A percentile compares a stretch with the other conserved stretches of the same genome.
These are phyloP conservation scores for Candida freyschussii DNA, from an alignment of 1,139 yeast species.

Conservation along the genomic window DNA sequence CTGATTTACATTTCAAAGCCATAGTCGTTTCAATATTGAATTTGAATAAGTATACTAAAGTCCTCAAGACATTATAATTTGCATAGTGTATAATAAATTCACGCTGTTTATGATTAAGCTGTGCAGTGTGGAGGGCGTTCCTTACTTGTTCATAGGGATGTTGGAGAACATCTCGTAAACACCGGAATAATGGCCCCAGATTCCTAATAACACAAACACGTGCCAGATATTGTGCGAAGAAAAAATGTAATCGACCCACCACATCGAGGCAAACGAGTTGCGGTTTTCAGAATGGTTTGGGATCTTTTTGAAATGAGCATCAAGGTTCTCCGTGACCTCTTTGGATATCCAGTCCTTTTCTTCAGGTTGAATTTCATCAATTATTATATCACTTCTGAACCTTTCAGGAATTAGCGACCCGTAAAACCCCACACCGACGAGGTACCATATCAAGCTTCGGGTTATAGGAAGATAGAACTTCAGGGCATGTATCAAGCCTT, in stretches of 20 bases:
- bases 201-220: constrained; percentile 80
- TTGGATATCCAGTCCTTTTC: constrained; percentile 28
- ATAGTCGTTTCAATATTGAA: no score
- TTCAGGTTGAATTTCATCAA: constrained; percentile 31
- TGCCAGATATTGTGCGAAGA: constrained; percentile 95
- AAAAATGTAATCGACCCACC: constrained; percentile 79
- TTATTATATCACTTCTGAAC: constrained; percentile 58
- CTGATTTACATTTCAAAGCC: no score
- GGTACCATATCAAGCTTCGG: constrained; percentile 68
- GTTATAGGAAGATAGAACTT: constrained; percentile 56
- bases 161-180: constrained; percentile 58
- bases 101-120: no score
- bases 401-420: constrained; percentile 89
- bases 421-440: constrained; percentile 80
- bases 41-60: no score
- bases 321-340: constrained; percentile 28
- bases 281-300: constrained; percentile 44
- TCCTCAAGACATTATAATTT: no score
- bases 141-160: constrained; percentile 17
- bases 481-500: constrained; percentile 51
- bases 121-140: no score
- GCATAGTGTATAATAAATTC: no score
- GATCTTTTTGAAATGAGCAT: constrained; percentile 48
- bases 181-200: constrained; percentile 79
- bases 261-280: constrained; percentile 55